Base-by-base conservation (phyloP, 83 land plant genomes). In the Picea abies region DNA sequence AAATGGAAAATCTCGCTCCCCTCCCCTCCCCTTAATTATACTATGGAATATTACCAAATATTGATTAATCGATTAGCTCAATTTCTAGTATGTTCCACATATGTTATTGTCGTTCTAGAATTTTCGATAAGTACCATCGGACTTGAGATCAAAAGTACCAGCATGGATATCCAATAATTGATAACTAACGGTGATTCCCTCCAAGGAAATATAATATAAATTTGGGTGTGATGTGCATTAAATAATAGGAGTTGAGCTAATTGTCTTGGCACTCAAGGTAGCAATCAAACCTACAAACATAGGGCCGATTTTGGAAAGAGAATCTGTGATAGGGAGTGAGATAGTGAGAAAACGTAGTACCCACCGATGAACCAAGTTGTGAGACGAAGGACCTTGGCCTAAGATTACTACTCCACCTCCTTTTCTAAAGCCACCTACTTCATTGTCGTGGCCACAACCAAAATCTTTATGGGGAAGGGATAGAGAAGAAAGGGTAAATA, bases 271-370 rank as follows among this genome's bases (percentile, higher is more conserved):
- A 4, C 81, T 85, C 35, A 83, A 29, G 29, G 60, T 63, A 14
- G 78, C 41, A 7, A 83, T 84, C 2, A 11, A 5, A 3, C 79
- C 80, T 29, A 91, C 85, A 80, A 91, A 89, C 22, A 61, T 41
- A 14, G 90, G 80, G 16, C 73, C 85, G 77, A 86, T 81, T 22
- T 84, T 26, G 5, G 65, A 37, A 32, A 70, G 75, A 14, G 88
- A 87, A 87, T 71, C 61, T 20, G 4, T 4, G 37, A 80, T 26
- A n/a, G n/a, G n/a, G n/a, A n/a, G n/a, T n/a, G 60, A 90, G 69
- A 73, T 90, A 90, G 81, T 87, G 81, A 3, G 88, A 80, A 75
- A 87, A 87, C 60, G 79, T 76, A 60, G 47, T 63, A 4, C 65
- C 77, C 3, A 86, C 70, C 4, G 62, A 5, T 25, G 14, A 1